A percentile compares a stretch with the other conserved stretches of the same genome.
phyloP scores from a whole-genome alignment of 108 stramenopile genomes.

The Skeletonema grethae region DNA sequence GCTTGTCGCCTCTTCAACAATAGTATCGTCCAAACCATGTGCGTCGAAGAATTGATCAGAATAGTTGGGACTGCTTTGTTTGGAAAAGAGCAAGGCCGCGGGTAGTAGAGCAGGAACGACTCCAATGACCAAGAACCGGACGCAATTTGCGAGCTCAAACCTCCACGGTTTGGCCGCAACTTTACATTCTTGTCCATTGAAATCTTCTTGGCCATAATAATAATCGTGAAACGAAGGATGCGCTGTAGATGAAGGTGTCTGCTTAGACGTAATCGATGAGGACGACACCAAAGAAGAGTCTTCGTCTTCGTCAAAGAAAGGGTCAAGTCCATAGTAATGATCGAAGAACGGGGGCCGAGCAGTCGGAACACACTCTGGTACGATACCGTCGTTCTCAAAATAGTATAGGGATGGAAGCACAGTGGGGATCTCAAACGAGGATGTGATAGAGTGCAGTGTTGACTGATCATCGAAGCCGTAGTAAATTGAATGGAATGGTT shows the following conservation, averaged over 20 bases:
- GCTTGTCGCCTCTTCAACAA: not conserved
- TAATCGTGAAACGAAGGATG: not conserved
- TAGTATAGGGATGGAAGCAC: not conserved
- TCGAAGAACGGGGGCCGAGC: not conserved
- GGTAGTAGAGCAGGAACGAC: not conserved
- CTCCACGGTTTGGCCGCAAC: not conserved
- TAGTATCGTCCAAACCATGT: not conserved
- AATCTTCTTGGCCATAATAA: not conserved
- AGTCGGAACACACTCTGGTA: not conserved
- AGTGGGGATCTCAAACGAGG: not conserved
- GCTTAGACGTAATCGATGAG: not conserved
- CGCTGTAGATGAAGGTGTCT: not conserved
- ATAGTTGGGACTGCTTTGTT: not conserved
- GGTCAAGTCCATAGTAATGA: not conserved
- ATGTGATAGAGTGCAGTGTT: not conserved
- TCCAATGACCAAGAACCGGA: not conserved
- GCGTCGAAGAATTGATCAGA: not conserved
- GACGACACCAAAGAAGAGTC: not conserved
- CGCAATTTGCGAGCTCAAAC: not conserved
- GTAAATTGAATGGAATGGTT: constrained; percentile 3
- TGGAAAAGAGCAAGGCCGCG: not conserved
- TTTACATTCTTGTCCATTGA: not conserved
- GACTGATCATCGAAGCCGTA: not conserved
- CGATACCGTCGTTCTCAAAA: not conserved
- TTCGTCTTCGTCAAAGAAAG: not conserved